These are phyloP conservation scores for Suillus tomentosus DNA, from an alignment of 768 basidiomycete species.

Conservation along the genomic window DNA sequence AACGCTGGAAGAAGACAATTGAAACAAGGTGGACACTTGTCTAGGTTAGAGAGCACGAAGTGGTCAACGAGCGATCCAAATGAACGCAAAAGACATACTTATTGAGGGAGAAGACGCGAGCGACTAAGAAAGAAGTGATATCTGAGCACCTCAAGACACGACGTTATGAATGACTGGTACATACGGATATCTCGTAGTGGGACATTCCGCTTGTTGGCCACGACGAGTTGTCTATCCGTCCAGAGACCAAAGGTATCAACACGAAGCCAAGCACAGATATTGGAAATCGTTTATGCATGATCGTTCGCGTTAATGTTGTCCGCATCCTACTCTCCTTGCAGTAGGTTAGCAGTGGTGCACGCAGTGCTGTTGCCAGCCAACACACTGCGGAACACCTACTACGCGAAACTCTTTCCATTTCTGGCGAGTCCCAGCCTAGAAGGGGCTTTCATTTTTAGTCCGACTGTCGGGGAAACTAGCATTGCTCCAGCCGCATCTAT, in stretches of 20 bases:
- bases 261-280: neutral
- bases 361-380: neutral
- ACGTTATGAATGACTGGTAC: constrained; percentile 4
- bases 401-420: constrained; percentile 5
- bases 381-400: neutral
- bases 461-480: neutral
- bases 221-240: constrained; percentile 11
- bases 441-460: too few relatives aligned
- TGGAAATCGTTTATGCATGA: neutral
- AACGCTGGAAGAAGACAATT: constrained; percentile 94
- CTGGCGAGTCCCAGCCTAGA: neutral
- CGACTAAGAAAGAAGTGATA: constrained; percentile 21
- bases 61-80: neutral
- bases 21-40: constrained; percentile 86
- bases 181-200: constrained; percentile 29
- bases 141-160: constrained; percentile 1
- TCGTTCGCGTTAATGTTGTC: neutral
- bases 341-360: neutral
- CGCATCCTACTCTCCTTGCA: neutral
- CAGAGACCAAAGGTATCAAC: constrained; percentile 9
- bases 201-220: constrained; percentile 18
- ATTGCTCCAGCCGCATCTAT: neutral
- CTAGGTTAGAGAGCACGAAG: constrained; percentile 28
- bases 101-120: constrained; percentile 21
- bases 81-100: constrained; percentile 15